Base-by-base conservation (phyloP, 2,329 filamentous ascomycete genomes). In the Coniella vitis region DNA sequence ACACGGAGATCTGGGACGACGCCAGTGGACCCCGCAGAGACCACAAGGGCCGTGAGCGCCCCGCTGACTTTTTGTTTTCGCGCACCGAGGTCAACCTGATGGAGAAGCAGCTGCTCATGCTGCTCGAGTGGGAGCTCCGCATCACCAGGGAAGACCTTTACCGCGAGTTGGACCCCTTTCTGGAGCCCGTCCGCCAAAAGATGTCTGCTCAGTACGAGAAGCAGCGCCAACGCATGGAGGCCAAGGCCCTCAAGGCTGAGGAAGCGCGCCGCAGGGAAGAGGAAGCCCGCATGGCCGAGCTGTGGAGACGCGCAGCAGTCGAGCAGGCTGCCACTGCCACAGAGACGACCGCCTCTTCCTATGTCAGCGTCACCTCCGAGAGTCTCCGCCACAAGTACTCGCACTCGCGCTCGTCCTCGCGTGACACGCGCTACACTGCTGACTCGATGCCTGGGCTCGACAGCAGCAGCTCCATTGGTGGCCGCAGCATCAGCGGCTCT, bases 41-140 rank as follows among this genome's bases (percentile, higher is more conserved):
- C 29, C 21, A 39, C 25, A 21, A 32, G 29, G 85, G 75, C 65
- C 81, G 83, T 10, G 71, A 75, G 45, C 45, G 45, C 45, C 17
- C 45, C 14, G 37, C 45, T 63, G 80, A 75, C 62, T 98, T 97
- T 62, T 87, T 90, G 59, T 97, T 98, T 76, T 91, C 84, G 61
- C 78, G 90, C 58, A 93, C 88, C 32, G 93, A 98, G 71, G 93
- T 98, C 61, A 98, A 98, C 74, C 78, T 97, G 54, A 98, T 98
- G 93, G 93, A 98, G 78, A 94, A 95, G 78, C 93, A 98, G 71
- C 79, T 98, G 25, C 84, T 98, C 45, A 93, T 89, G 73, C 79
- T 98, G 38, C 77, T 98, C 39, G 87, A 96, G 65, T 98, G 90
- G 89, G 89, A 98, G 58, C 80, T 95, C 53, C 80, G 87, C 57